Conservation (phyloP, 2,329 filamentous ascomycete species). For the Epichloe hybrida region DNA sequence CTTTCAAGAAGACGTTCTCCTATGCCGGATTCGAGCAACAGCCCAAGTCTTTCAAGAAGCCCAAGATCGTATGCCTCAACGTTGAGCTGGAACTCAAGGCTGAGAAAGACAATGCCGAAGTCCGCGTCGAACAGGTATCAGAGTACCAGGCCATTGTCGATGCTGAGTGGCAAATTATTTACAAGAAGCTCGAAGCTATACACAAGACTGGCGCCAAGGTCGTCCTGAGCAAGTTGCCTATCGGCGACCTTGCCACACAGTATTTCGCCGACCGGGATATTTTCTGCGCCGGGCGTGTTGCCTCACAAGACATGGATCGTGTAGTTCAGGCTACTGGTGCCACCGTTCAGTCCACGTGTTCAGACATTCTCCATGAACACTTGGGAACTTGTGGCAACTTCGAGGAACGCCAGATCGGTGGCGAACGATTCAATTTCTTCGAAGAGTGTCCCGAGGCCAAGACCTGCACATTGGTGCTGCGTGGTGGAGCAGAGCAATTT, state of each 20-base stretch:
- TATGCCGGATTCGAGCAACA: conserved; percentile 99
- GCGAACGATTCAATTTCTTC: conserved; percentile 97
- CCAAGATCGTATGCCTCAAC: conserved; percentile 94
- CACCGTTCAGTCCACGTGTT: conserved; percentile 88
- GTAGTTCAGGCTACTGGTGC: conserved; percentile 91
- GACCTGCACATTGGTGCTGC: conserved; percentile 90
- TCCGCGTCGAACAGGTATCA: conserved; percentile 93
- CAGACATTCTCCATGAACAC: conserved; percentile 79
- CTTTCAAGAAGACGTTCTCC: conserved; percentile 99
- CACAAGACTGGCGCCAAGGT: conserved; percentile 94
- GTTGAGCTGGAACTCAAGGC: conserved; percentile 97
- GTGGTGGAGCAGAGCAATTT: conserved; percentile 95
- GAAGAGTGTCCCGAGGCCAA: conserved; percentile 90
- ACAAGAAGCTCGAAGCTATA: conserved; percentile 94
- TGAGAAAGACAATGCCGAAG: conserved; percentile 98
- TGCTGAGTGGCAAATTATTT: conserved; percentile 99
- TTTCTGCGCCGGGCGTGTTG: conserved; percentile 92
- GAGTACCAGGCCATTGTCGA: conserved; percentile 99
- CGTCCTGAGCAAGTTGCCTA: conserved; percentile 90
- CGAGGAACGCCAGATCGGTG: conserved; percentile 93
- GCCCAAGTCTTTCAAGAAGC: conserved; percentile 86
- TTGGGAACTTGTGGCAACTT: conserved; percentile 83
- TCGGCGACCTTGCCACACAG: conserved; percentile 94
- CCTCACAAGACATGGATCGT: conserved; percentile 85
- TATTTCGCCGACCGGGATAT: conserved; percentile 96